These are phyloP conservation scores for Fusarium sp. DNA, from an alignment of 2,329 filamentous ascomycete genomes.

Conservation along the genomic window DNA sequence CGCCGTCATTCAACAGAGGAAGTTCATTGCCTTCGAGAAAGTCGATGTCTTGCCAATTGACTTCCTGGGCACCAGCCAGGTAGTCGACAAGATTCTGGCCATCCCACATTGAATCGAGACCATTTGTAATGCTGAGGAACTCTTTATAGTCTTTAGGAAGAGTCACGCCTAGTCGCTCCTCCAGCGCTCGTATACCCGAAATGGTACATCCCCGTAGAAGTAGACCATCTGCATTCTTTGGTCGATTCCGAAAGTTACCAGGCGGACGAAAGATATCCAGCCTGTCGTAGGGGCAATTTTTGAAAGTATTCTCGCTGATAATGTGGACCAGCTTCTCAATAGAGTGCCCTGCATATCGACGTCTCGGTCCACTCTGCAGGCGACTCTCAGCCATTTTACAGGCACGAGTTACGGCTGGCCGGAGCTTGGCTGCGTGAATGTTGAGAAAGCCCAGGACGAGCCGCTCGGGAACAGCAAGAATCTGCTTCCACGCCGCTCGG, in stretches of 20 bases:
- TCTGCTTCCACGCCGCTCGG: not conserved
- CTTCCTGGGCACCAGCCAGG: not conserved
- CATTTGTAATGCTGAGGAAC: not conserved
- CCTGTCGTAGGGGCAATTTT: not conserved
- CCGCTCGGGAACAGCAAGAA: not conserved
- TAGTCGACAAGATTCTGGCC: slow-evolving; percentile 1
- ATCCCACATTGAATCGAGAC: slow-evolving; percentile 5
- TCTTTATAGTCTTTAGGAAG: slow-evolving; percentile 3
- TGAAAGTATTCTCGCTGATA: slow-evolving; percentile 6
- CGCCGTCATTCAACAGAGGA: not conserved
- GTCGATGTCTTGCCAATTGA: not conserved
- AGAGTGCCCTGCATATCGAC: not conserved
- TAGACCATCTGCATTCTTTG: not conserved
- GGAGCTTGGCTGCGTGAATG: slow-evolving; percentile 4
- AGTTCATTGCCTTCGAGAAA: not conserved
- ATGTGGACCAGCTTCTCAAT: not conserved
- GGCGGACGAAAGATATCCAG: not conserved
- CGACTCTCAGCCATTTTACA: not conserved
- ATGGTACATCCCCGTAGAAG: not conserved
- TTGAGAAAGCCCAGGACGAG: not conserved
- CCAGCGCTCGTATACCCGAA: not conserved
- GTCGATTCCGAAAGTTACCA: not conserved
- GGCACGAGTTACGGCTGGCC: not conserved
- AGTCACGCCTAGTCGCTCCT: not conserved
- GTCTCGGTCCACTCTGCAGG: not conserved